These are phyloP conservation scores for Lumnitzera racemosa DNA, from an alignment of 345 rosid genomes.

Conservation along the genomic window DNA sequence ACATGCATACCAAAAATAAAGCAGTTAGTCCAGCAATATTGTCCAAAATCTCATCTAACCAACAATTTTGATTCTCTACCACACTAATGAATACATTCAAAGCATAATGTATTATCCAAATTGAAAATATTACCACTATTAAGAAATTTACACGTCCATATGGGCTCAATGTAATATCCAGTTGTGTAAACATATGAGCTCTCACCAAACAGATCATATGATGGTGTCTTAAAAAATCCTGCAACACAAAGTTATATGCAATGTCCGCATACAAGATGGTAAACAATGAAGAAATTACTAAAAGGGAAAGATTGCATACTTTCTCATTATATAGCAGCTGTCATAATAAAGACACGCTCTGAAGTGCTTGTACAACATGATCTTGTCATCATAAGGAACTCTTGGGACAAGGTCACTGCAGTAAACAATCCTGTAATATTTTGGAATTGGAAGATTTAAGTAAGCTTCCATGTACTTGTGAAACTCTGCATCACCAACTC, in stretches of 20 bases:
- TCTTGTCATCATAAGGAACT: slow-evolving; percentile 71
- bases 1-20: slow-evolving; percentile 7
- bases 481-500: slow-evolving; percentile 56
- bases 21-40: slow-evolving; percentile 4
- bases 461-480: slow-evolving; percentile 54
- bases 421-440: slow-evolving; percentile 72
- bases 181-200: too few relatives aligned
- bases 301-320: slow-evolving; percentile 25
- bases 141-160: too few relatives aligned
- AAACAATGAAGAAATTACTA: neutral
- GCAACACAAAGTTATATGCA: too few relatives aligned
- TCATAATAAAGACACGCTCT: slow-evolving; percentile 71
- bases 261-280: too few relatives aligned
- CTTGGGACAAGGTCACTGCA: slow-evolving; percentile 79
- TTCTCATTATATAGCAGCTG: slow-evolving; percentile 51
- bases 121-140: too few relatives aligned
- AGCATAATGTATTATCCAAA: too few relatives aligned
- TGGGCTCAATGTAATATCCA: too few relatives aligned
- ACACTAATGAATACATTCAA: too few relatives aligned
- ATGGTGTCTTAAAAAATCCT: too few relatives aligned
- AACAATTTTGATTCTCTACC: too few relatives aligned
- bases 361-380: slow-evolving; percentile 71
- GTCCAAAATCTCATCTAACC: too few relatives aligned
- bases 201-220: too few relatives aligned
- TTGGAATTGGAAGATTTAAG: slow-evolving; percentile 36